A percentile compares a stretch with the other conserved stretches of the same genome.
Evolutionary conservation across 2,329 filamentous ascomycete species (phyloP).

Genomic region (Trichoderma semiorbis): DNA sequence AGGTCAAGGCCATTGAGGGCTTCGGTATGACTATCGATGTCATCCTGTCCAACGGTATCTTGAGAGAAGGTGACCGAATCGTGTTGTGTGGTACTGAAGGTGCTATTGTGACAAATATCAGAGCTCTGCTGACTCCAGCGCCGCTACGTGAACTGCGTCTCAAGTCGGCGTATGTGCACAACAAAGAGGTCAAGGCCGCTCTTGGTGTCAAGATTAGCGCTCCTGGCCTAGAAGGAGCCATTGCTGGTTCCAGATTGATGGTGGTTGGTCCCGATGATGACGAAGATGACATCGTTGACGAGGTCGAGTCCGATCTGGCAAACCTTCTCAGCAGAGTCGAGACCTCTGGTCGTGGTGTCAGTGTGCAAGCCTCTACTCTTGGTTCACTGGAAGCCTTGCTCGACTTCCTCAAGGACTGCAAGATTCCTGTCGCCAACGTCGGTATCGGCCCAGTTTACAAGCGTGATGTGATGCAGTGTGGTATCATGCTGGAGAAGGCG

Average conservation of each 20-base stretch:
- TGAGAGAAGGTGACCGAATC: constrained; percentile 90
- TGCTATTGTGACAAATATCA: constrained; percentile 89
- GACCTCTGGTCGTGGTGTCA: constrained; percentile 90
- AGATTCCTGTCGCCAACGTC: constrained; percentile 96
- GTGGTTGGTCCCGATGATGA: constrained; percentile 95
- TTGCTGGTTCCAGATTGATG: constrained; percentile 90
- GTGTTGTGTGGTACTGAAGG: constrained; percentile 97
- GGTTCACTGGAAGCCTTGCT: constrained; percentile 94
- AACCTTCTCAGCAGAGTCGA: constrained; percentile 87
- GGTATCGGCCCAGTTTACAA: constrained; percentile 97
- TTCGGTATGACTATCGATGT: constrained; percentile 99
- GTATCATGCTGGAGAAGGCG: constrained; percentile 92
- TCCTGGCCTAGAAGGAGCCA: constrained; percentile 90
- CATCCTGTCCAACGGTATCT: constrained; percentile 90
- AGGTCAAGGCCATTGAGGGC: constrained; percentile 98
- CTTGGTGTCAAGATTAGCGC: constrained; percentile 98
- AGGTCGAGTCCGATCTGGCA: constrained; percentile 92
- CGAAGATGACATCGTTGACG: constrained; percentile 93
- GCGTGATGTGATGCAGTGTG: constrained; percentile 93
- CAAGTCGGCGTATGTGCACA: constrained; percentile 95
- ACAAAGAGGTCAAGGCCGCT: constrained; percentile 98
- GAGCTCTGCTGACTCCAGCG: constrained; percentile 88
- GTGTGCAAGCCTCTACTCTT: constrained; percentile 93
- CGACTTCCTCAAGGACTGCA: constrained; percentile 91
- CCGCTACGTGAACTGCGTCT: constrained; percentile 91